phyloP scores from a whole-genome alignment of 1,139 yeast species.

The Suzukiozyma palmioleophila region DNA sequence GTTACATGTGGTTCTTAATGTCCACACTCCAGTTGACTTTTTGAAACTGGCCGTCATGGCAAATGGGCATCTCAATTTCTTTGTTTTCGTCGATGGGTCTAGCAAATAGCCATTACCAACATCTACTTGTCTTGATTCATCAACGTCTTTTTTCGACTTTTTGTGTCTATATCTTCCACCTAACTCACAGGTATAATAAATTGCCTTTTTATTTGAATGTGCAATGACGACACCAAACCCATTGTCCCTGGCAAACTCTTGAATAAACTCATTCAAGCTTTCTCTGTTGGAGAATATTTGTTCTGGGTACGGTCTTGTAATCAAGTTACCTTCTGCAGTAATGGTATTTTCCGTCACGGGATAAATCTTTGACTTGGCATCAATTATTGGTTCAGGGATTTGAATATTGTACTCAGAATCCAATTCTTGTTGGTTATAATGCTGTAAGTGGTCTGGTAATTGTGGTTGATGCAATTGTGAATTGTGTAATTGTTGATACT shows the following conservation, averaged over 20 bases:
- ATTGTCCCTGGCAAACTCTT: constrained; percentile 54
- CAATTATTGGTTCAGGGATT: constrained; percentile 46
- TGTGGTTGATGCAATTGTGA: constrained; percentile 19
- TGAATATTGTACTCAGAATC: constrained; percentile 46
- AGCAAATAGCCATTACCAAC: constrained; percentile 35
- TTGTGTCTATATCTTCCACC: constrained; percentile 57
- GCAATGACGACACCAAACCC: constrained; percentile 60
- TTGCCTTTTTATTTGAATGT: constrained; percentile 55
- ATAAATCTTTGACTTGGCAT: constrained; percentile 42
- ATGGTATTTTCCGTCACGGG: constrained; percentile 46
- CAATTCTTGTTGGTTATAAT: constrained; percentile 19
- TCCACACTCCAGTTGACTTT: constrained; percentile 48
- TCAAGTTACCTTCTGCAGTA: constrained; percentile 47
- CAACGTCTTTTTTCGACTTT: constrained; percentile 35
- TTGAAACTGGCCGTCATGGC: constrained; percentile 55
- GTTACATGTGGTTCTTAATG: constrained; percentile 50
- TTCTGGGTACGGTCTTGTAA: constrained; percentile 53
- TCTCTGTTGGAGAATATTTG: constrained; percentile 48
- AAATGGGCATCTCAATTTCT: constrained; percentile 54
- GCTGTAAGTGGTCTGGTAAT: constrained; percentile 15
- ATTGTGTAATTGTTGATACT: constrained; percentile 17
- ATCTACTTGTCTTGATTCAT: constrained; percentile 22
- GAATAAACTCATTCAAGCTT: constrained; percentile 51
- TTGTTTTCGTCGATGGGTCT: constrained; percentile 45
- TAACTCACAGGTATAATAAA: constrained; percentile 57